These are phyloP conservation scores for Tephrocybe sp. DNA, from an alignment of 768 basidiomycete species.

Conservation along the genomic window DNA sequence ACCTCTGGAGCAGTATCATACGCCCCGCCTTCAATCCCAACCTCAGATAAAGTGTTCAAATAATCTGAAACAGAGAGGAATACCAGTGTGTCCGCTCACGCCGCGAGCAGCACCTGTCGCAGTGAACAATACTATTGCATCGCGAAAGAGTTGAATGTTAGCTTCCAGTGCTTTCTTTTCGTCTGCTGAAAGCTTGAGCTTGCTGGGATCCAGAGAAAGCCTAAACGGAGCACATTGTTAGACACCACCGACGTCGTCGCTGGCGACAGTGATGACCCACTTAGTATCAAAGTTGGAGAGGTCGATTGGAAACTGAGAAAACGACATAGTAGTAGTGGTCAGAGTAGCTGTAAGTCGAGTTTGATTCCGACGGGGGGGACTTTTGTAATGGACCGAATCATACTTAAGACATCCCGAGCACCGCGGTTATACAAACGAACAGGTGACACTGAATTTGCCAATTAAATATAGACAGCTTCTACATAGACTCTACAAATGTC, in stretches of 20 bases:
- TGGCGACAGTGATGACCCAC: slow-evolving; percentile 32
- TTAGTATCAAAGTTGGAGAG: slow-evolving; percentile 69
- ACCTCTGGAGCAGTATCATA: slow-evolving; percentile 86
- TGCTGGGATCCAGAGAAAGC: slow-evolving; percentile 70
- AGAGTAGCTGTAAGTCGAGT: neutral
- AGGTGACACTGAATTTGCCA: neutral
- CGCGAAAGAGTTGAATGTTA: slow-evolving; percentile 82
- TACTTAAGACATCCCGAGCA: neutral
- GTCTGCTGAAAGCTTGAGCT: slow-evolving; percentile 59
- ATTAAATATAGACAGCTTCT: slow-evolving; percentile 8
- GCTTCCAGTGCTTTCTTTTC: slow-evolving; percentile 56
- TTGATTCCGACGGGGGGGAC: neutral
- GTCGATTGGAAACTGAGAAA: slow-evolving; percentile 70
- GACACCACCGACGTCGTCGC: neutral
- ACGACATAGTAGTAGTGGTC: slow-evolving; percentile 22
- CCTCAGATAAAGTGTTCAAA: neutral
- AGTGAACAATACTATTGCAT: slow-evolving; percentile 85
- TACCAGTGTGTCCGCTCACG: slow-evolving; percentile 70
- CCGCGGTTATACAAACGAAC: neutral
- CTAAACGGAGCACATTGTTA: slow-evolving; percentile 30
- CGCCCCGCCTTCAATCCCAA: slow-evolving; percentile 46
- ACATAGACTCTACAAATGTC: neutral
- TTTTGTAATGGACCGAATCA: neutral
- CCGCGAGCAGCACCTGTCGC: slow-evolving; percentile 84
- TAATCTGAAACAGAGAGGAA: neutral